A percentile compares a stretch with the other conserved stretches of the same genome.
Conservation (phyloP, 129 eudicot genomes). For the Mikania micrantha region DNA sequence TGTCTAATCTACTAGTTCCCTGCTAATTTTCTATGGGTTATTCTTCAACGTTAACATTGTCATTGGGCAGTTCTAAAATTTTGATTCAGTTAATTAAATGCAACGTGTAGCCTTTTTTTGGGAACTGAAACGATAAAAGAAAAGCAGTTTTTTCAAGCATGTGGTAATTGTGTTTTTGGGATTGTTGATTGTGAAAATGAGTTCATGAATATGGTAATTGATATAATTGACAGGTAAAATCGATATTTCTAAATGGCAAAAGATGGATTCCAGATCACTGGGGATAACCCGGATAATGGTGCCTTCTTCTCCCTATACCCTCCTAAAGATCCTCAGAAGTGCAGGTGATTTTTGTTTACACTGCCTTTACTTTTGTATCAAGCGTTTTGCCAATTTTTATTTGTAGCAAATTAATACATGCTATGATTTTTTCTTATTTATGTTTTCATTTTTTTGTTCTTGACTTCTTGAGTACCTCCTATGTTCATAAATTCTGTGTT, state of each 20-base stretch:
- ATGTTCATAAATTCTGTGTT: background rate
- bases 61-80: too few species aligned
- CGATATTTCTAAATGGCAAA: slow-evolving; percentile 46
- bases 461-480: background rate
- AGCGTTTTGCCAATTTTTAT: background rate
- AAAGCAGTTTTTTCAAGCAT: background rate
- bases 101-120: background rate
- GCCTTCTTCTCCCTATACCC: slow-evolving; percentile 39
- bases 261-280: slow-evolving; percentile 54
- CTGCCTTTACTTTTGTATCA: background rate
- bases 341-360: slow-evolving; percentile 40
- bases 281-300: slow-evolving; percentile 47
- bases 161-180: slow-evolving; percentile 6
- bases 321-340: slow-evolving; percentile 43
- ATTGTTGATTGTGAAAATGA: background rate
- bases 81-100: background rate
- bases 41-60: too few species aligned
- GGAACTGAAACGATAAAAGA: background rate
- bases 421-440: too few species aligned
- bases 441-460: background rate
- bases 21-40: too few species aligned
- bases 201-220: slow-evolving; percentile 1
- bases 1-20: too few species aligned
- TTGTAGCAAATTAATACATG: background rate
- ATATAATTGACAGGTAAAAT: slow-evolving; percentile 23